These are phyloP conservation scores for Tetrahymena elliotti DNA, from an alignment of 73 alveolate species.

Conservation along the genomic window DNA sequence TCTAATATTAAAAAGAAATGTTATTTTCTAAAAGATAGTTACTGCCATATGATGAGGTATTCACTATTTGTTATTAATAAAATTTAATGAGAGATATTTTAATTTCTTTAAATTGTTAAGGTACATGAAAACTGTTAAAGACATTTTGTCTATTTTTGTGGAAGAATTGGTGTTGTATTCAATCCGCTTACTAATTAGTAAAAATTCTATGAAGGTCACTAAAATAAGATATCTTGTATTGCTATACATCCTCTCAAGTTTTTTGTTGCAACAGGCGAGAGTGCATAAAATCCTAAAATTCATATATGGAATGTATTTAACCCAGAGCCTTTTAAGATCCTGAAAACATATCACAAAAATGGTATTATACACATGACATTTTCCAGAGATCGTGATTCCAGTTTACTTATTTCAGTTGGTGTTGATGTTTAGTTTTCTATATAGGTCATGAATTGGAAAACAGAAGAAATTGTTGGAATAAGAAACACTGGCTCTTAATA, in stretches of 20 bases:
- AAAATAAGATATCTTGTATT: constrained; percentile 66
- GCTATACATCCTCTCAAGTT: constrained; percentile 77
- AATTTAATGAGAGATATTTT: background rate
- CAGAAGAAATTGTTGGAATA: constrained; percentile 65
- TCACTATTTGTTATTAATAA: background rate
- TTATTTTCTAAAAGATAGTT: background rate
- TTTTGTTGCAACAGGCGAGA: constrained; percentile 91
- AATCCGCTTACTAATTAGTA: constrained; percentile 67
- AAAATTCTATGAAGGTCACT: constrained; percentile 86
- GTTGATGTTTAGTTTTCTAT: constrained; percentile 35
- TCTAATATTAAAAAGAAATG: background rate
- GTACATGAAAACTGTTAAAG: constrained; percentile 56
- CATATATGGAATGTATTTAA: constrained; percentile 87
- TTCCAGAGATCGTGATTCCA: constrained; percentile 35
- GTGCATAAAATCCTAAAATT: constrained; percentile 54
- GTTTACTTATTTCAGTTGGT: constrained; percentile 22
- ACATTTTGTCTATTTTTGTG: constrained; percentile 61
- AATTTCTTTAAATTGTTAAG: background rate
- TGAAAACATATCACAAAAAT: constrained; percentile 32
- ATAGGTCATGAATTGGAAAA: constrained; percentile 66
- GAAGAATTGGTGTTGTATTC: constrained; percentile 76
- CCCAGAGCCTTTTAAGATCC: constrained; percentile 67
- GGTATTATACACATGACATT: constrained; percentile 14
- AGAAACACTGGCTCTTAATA: constrained; percentile 76
- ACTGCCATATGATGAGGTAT: constrained; percentile 36